phyloP scores from a whole-genome alignment of 306 rosid genomes.

The Cicer bijugum region DNA sequence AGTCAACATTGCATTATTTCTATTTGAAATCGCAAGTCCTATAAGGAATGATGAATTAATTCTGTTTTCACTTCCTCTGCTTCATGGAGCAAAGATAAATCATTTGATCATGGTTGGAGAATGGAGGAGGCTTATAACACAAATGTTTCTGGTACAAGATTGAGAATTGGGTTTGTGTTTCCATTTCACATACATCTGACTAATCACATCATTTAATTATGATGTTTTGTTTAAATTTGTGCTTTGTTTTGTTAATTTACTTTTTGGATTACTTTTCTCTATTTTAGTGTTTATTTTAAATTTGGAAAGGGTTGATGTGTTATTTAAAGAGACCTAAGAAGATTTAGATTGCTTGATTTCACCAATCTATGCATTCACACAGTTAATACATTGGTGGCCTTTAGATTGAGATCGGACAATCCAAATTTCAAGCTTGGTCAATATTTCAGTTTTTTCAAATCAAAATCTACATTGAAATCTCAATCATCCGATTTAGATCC shows the following conservation, averaged over 20 bases:
- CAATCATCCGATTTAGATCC: too few relatives aligned
- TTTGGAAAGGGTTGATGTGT: too few relatives aligned
- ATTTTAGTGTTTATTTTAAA: too few relatives aligned
- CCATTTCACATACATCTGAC: constrained; percentile 51
- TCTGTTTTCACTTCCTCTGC: constrained; percentile 68
- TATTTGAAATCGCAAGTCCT: constrained; percentile 95
- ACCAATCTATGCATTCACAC: too few relatives aligned
- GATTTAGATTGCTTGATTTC: too few relatives aligned
- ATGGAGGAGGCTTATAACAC: constrained; percentile 98
- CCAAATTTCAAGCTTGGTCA: too few relatives aligned
- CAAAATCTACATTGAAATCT: too few relatives aligned
- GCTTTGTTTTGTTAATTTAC: neutral
- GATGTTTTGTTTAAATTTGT: neutral
- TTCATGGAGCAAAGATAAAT: constrained; percentile 71
- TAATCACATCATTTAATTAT: constrained; percentile 20
- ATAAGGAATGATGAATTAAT: constrained; percentile 63
- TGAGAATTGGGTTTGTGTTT: constrained; percentile 79
- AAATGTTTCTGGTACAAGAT: constrained; percentile 99
- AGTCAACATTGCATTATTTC: constrained; percentile 78
- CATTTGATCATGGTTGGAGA: constrained; percentile 81
- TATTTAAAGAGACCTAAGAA: too few relatives aligned
- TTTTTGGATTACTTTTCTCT: neutral
- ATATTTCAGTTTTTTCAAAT: too few relatives aligned
- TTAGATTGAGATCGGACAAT: too few relatives aligned
- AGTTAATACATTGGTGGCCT: too few relatives aligned